Conservation (phyloP, 2,329 filamentous ascomycete species). For the Trichoderma atroviride region DNA sequence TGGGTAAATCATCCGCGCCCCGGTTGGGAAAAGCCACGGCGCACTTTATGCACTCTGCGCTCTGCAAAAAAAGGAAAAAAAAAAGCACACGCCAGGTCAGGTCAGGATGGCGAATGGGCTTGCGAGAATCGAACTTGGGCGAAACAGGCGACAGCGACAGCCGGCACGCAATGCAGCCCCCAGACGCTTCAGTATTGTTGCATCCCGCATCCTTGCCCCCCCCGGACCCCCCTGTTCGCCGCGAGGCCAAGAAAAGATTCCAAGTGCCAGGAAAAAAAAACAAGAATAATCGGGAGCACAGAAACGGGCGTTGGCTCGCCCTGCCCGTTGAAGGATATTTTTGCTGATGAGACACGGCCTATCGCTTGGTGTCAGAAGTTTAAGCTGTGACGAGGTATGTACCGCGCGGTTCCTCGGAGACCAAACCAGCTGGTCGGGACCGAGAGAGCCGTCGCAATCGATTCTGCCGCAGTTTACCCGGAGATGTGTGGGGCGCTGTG, state of each 20-base stretch:
- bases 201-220: neutral
- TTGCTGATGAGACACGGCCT: conserved; percentile 8
- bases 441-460: conserved; percentile 5
- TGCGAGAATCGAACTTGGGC: neutral
- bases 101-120: neutral
- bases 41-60: neutral
- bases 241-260: neutral
- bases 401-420: conserved; percentile 17
- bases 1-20: conserved; percentile 24
- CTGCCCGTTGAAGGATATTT: neutral
- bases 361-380: neutral
- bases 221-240: neutral
- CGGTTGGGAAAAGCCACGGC: conserved; percentile 5
- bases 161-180: neutral
- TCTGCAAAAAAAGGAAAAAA: neutral
- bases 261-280: neutral
- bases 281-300: neutral
- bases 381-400: neutral
- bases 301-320: neutral
- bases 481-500: neutral
- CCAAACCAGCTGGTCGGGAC: conserved; percentile 23
- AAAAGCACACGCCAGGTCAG: conserved; percentile 2
- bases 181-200: neutral
- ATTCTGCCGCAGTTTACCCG: neutral
- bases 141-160: neutral